Evolutionary conservation across 208 protist species (phyloP).

Genomic region (Trypanosoma cruzi): DNA sequence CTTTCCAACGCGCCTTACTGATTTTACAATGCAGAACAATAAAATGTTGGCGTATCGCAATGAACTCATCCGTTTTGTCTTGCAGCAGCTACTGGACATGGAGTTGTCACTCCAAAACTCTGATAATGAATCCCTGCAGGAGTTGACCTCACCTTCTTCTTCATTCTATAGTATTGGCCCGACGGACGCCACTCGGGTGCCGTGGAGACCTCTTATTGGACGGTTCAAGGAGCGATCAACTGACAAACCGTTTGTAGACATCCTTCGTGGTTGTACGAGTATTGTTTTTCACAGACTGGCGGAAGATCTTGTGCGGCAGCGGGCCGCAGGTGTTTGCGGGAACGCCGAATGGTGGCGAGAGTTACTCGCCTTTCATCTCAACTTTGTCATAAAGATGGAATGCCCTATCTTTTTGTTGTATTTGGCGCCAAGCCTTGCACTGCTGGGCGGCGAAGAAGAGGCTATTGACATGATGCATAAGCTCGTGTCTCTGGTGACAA

Average conservation of each 20-base stretch:
- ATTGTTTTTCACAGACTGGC: conserved; percentile 60
- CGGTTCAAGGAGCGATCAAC: background rate
- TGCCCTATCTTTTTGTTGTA: conserved; percentile 62
- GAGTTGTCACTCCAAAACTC: conserved; percentile 60
- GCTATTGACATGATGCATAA: conserved; percentile 71
- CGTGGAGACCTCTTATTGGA: background rate
- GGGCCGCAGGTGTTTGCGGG: conserved; percentile 59
- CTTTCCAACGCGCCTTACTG: conserved; percentile 18
- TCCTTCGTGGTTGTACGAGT: conserved; percentile 53
- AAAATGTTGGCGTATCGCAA: conserved; percentile 63
- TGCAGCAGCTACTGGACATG: conserved; percentile 63
- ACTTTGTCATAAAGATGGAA: conserved; percentile 42
- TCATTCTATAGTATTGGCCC: background rate
- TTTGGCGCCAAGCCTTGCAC: conserved; percentile 65
- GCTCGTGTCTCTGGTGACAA: conserved; percentile 65
- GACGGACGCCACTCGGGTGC: background rate
- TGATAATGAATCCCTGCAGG: conserved; percentile 23
- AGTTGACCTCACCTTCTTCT: background rate
- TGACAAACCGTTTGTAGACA: conserved; percentile 47
- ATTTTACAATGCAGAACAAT: conserved; percentile 57
- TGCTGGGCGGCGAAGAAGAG: conserved; percentile 62
- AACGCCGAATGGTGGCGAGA: conserved; percentile 81
- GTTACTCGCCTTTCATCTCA: conserved; percentile 59
- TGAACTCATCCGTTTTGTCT: conserved; percentile 65
- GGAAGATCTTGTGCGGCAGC: conserved; percentile 60